A percentile compares a stretch with the other conserved stretches of the same genome.
Evolutionary conservation across 331 rosid genomes (phyloP).

Genomic region (Ulmus americana): DNA sequence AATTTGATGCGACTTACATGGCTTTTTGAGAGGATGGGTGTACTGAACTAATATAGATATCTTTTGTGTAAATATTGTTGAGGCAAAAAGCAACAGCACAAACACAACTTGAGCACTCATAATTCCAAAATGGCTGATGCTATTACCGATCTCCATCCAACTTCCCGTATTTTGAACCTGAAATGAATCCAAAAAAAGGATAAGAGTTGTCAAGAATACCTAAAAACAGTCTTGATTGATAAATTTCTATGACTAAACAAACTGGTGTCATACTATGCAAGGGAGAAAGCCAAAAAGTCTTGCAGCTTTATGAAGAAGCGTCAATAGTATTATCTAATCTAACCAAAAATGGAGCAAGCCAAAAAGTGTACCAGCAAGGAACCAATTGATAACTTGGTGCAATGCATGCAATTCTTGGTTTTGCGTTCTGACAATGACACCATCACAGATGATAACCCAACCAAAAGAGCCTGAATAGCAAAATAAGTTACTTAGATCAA

Average conservation of each 20-base stretch:
- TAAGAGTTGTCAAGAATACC: not conserved
- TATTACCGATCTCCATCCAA: slow-evolving; percentile 94
- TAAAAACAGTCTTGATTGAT: not conserved
- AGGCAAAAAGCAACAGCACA: slow-evolving; percentile 72
- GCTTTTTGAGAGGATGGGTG: slow-evolving; percentile 48
- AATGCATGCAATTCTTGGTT: slow-evolving; percentile 56
- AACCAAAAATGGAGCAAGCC: slow-evolving; percentile 18
- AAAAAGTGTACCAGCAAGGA: slow-evolving; percentile 56
- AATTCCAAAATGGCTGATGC: slow-evolving; percentile 85
- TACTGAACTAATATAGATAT: slow-evolving; percentile 40
- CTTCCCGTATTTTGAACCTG: slow-evolving; percentile 83
- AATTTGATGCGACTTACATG: slow-evolving; percentile 28
- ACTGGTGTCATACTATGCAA: not conserved
- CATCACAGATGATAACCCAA: slow-evolving; percentile 68
- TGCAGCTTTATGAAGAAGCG: not conserved
- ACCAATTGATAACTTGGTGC: slow-evolving; percentile 74
- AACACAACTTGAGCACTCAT: slow-evolving; percentile 89
- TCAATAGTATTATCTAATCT: no score
- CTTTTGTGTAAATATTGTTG: slow-evolving; percentile 65
- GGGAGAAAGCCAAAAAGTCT: not conserved
- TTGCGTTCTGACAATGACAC: slow-evolving; percentile 68
- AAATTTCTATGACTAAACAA: not conserved
- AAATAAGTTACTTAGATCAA: slow-evolving; percentile 13
- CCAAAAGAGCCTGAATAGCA: slow-evolving; percentile 53
- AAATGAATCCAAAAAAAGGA: slow-evolving; percentile 2